Conservation (phyloP, 108 stramenopile genomes). For the Seminavis robusta region DNA sequence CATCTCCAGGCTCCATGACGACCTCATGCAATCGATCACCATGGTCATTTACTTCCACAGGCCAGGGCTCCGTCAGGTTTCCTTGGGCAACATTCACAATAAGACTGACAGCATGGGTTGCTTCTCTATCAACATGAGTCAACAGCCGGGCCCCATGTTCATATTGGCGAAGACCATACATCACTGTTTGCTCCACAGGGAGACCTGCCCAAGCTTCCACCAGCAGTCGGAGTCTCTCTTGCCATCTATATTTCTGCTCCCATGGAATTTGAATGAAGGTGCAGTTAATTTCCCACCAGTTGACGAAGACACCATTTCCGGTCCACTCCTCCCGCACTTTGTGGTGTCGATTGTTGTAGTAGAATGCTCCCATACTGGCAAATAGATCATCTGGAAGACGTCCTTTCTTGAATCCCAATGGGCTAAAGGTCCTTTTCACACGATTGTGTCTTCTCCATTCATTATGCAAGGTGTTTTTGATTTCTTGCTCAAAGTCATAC, state of each 20-base stretch:
- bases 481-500: conserved; percentile 44
- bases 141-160: conserved; percentile 76
- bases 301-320: conserved; percentile 74
- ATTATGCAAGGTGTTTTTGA: conserved; percentile 25
- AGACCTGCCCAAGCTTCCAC: conserved; percentile 80
- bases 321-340: conserved; percentile 73
- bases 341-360: conserved; percentile 74
- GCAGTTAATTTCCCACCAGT: conserved; percentile 83
- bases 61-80: conserved; percentile 72
- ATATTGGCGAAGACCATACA: conserved; percentile 91
- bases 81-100: conserved; percentile 93
- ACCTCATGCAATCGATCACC: conserved; percentile 66
- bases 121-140: conserved; percentile 86
- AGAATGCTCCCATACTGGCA: conserved; percentile 76
- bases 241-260: conserved; percentile 62
- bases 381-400: conserved; percentile 65
- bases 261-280: conserved; percentile 75
- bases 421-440: conserved; percentile 53
- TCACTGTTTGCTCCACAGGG: conserved; percentile 81
- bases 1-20: conserved; percentile 76
- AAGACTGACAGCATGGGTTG: conserved; percentile 82
- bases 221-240: conserved; percentile 52
- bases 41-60: conserved; percentile 77
- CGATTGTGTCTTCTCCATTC: conserved; percentile 58
- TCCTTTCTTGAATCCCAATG: conserved; percentile 67